Evolutionary conservation across 495 filamentous ascomycete species (phyloP).

Genomic region (Polyplosphaeria fusca): DNA sequence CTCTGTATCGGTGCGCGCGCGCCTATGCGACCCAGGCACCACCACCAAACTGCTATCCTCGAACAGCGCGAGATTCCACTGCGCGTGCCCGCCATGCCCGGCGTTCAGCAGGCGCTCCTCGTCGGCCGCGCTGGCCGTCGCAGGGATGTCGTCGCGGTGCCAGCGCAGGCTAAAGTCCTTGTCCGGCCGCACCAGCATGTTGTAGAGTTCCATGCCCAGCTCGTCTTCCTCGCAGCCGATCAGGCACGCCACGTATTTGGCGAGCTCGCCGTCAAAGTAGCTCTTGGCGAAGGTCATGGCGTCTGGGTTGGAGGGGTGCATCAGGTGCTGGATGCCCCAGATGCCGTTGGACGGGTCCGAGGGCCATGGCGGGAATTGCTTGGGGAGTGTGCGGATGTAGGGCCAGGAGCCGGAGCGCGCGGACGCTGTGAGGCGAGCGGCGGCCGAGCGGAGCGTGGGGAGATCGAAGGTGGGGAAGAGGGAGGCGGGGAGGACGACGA

Average conservation of each 20-base stretch:
- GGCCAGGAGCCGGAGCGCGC: slow-evolving; percentile 68
- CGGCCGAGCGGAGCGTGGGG: slow-evolving; percentile 53
- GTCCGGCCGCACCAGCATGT: slow-evolving; percentile 69
- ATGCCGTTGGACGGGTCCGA: slow-evolving; percentile 57
- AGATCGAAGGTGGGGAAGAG: slow-evolving; percentile 50
- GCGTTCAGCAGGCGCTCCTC: slow-evolving; percentile 49
- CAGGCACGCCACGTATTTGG: slow-evolving; percentile 56
- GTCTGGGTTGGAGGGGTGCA: slow-evolving; percentile 64
- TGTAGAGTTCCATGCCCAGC: slow-evolving; percentile 78
- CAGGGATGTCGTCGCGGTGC: slow-evolving; percentile 75
- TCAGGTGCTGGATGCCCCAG: slow-evolving; percentile 82
- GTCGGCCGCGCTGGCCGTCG: slow-evolving; percentile 50
- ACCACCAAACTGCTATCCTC: slow-evolving; percentile 65
- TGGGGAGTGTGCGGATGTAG: slow-evolving; percentile 74
- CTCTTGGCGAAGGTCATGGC: slow-evolving; percentile 51
- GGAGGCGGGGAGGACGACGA: slow-evolving; percentile 42
- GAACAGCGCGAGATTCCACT: slow-evolving; percentile 75
- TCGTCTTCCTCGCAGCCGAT: slow-evolving; percentile 48
- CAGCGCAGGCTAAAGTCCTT: slow-evolving; percentile 65
- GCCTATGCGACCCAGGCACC: slow-evolving; percentile 65
- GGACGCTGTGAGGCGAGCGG: slow-evolving; percentile 50
- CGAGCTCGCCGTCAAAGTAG: slow-evolving; percentile 65
- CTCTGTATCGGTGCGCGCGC: slow-evolving; percentile 65
- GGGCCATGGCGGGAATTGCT: slow-evolving; percentile 83
- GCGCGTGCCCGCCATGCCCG: slow-evolving; percentile 53